phyloP scores from a whole-genome alignment of 305 asterid species.

The Fraxinus paxiana region DNA sequence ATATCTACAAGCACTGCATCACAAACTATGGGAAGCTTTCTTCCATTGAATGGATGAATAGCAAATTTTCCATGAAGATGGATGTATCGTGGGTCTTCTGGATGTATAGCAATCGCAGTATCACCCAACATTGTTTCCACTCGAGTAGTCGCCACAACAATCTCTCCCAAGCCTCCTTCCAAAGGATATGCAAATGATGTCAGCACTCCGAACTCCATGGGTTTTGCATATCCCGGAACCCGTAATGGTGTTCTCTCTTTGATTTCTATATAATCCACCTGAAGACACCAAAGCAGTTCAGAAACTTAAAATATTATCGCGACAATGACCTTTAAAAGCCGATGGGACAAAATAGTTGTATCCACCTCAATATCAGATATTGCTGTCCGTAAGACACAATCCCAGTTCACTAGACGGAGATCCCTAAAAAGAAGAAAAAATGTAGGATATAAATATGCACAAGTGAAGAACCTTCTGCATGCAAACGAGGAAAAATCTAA shows the following conservation, averaged over 20 bases:
- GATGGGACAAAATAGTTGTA: slow-evolving; percentile 7
- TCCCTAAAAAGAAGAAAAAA: slow-evolving; percentile 47
- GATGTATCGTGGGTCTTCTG: slow-evolving; percentile 71
- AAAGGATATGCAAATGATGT: slow-evolving; percentile 93
- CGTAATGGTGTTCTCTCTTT: slow-evolving; percentile 62
- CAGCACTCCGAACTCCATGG: slow-evolving; percentile 86
- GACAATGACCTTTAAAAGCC: slow-evolving; percentile 8
- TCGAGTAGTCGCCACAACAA: slow-evolving; percentile 94
- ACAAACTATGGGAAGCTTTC: slow-evolving; percentile 86
- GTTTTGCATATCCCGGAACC: slow-evolving; percentile 73
- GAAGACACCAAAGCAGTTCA: slow-evolving; percentile 26
- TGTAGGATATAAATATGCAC: slow-evolving; percentile 12
- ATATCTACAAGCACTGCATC: slow-evolving; percentile 82
- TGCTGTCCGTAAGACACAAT: slow-evolving; percentile 82
- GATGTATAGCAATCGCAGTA: slow-evolving; percentile 94
- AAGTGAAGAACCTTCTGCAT: slow-evolving; percentile 10
- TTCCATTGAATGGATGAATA: slow-evolving; percentile 78
- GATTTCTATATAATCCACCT: slow-evolving; percentile 83
- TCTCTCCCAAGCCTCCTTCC: slow-evolving; percentile 81
- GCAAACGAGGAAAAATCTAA: slow-evolving; percentile 17
- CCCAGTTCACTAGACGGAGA: slow-evolving; percentile 97
- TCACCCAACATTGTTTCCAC: slow-evolving; percentile 98
- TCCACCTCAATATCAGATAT: slow-evolving; percentile 93
- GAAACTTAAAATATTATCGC: slow-evolving; percentile 17
- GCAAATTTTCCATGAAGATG: slow-evolving; percentile 85